Evolutionary conservation across 2,329 filamentous ascomycete species (phyloP), one percentile per base, ranked within the genome.

Genomic region (Monascus ruber): DNA sequence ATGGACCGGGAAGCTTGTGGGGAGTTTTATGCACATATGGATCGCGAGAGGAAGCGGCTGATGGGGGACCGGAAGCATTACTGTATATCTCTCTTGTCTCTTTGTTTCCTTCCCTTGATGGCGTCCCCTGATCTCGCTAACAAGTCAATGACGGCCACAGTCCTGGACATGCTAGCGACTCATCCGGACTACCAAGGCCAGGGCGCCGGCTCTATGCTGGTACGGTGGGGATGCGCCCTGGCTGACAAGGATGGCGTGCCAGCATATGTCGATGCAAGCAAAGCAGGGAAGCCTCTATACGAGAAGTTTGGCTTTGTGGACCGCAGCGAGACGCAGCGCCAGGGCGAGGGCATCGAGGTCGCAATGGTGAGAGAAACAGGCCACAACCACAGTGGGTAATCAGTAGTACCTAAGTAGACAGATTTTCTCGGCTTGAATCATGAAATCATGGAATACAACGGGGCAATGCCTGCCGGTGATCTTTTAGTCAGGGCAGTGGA

Each of bases 161-260:
- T 64, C 43, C 52, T 68, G 7, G 50, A 58, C 6, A 43, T 55
- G 27, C 52, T 69, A 4, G 54, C 55, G n/a, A 65, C 64, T n/a
- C 57, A 65, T 39, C 66, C 66, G 0, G 54, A 63, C 8, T 61
- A 66, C 36, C 59, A 65, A 36, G 45, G 58, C 5, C 60, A 62
- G n/a, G 65, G 64, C 1, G 64, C 64, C 1, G 65, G 56, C 2
- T 49, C 51, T 5, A 53, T 64, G 50, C 49, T 69, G 28, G 46
- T 66, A n/a, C 49, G 54, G 40, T 62, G 56, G 54, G 60, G 59
- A 0, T 47, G 64, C 8, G 60, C 65, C 29, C 49, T 64, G 25
- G 59, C 62, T 2, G 56, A 58, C 39, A 50, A 46, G 24, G 51
- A 56, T 24, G 53, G 56, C 5, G 39, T 66, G 7, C 50, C 55